Evolutionary conservation across 176 grass and related monocot species (phyloP), one percentile per base, ranked within the genome.

Genomic region (Oryza punctata): DNA sequence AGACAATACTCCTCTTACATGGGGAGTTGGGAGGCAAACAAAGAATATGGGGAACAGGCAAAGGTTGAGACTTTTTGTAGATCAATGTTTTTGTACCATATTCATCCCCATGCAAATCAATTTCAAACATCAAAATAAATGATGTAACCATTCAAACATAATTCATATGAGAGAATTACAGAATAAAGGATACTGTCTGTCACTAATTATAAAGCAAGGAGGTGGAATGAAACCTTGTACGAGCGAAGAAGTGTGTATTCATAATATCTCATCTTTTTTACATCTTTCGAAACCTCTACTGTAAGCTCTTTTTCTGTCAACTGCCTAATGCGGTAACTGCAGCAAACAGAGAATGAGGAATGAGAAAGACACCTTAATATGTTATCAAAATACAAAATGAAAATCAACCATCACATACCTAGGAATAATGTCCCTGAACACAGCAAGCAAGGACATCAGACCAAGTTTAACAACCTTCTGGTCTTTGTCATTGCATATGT

Each of bases 351-450:
- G 32, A 85, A 78, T 4, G 59, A 78, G 43, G 80, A 11, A 25
- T 61, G 65, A 74, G 15, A 32, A 84, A 73, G 37, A 70, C 24
- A 72, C 15, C 25, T 76, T 12, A 65, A 67, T 9, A 80, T 18
- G 40, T 6, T 16, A 23, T 23, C 23, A 14, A 71, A 8, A 15
- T 45, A 33, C 52, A 85, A 67, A 67, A 70, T 6, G 77, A 45
- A 73, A 65, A 74, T 14, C 29, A 61, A 74, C 18, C 44, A 79
- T 6, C 15, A 69, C 15, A 27, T 44, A 92, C 71, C 75, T 78
- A 23, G 85, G 96, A 93, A 96, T 98, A 69, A 98, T 94, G 60
- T 98, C 96, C 86, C 86, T 94, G 78, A 98, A 98, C 61, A 98
- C 96, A 76, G 91, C 96, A 81, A 96, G 86, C 85, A 96, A 85